Percentiles rank a stretch among this genome's conserved stretches.
These are phyloP conservation scores for Lichtheimia ornata DNA, from an alignment of 371 early-diverging fungal species.

Conservation along the genomic window DNA sequence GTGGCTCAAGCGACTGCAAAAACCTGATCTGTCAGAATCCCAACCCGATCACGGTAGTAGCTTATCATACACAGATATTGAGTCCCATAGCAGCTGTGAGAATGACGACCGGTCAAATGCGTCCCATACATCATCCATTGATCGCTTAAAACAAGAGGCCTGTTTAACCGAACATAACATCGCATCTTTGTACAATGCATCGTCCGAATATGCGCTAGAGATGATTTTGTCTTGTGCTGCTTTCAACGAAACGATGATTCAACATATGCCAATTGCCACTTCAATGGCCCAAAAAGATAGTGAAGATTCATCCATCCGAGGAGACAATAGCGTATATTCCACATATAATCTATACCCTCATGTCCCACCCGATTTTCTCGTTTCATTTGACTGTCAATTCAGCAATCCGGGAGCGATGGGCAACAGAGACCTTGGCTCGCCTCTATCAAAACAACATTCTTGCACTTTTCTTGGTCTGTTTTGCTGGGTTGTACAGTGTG, in stretches of 20 bases:
- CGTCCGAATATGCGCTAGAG: slow-evolving; percentile 20
- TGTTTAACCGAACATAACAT: slow-evolving; percentile 19
- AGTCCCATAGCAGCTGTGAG: too few relatives aligned
- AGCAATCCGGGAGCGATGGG: background rate
- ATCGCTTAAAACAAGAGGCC: slow-evolving; percentile 2
- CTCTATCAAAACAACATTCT: background rate
- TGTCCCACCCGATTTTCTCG: slow-evolving; percentile 1
- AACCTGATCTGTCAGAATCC: background rate
- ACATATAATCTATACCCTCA: slow-evolving; percentile 15
- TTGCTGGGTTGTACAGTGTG: slow-evolving; percentile 22
- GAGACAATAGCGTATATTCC: slow-evolving; percentile 3
- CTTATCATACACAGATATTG: too few relatives aligned
- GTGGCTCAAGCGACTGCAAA: slow-evolving; percentile 13
- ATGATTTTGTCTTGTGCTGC: slow-evolving; percentile 7
- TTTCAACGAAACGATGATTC: slow-evolving; percentile 12
- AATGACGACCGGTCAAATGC: background rate
- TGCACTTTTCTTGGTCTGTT: slow-evolving; percentile 11
- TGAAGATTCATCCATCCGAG: slow-evolving; percentile 2
- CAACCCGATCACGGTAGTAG: background rate
- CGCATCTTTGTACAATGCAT: slow-evolving; percentile 24
- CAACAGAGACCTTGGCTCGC: too few relatives aligned
- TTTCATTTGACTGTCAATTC: slow-evolving; percentile 3
- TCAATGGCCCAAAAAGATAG: background rate
- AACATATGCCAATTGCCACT: background rate
- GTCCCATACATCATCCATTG: background rate